Base-by-base conservation (phyloP, 1,284 basidiomycete genomes). In the Marasmius sp. region DNA sequence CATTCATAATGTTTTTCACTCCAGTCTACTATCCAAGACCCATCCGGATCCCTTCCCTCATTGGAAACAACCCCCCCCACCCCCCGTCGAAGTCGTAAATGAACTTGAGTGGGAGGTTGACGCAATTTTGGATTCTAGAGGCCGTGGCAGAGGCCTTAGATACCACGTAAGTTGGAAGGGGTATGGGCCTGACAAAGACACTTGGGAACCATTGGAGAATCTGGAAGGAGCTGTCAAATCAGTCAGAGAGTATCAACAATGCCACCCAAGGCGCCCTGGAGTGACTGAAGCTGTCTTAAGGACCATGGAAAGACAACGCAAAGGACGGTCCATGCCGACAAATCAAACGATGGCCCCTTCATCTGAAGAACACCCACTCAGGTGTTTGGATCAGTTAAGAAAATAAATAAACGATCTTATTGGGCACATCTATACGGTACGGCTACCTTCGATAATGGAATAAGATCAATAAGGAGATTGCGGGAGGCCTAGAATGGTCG, bases 81-180 rank as follows among this genome's bases (percentile, higher is more conserved):
- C 56, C 16, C 41, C 61, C 20, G 14, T 55, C 12, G 47, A 58
- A 18, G 34, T 54, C 36, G 27, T 37, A 37, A 48, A 16, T 33
- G 52, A 18, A 36, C 16, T 48, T 5, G 61, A 63, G 53, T 57
- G 60, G 48, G 64, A 67, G 36, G 69, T 72, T 0, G 68, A 72
- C 45, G 14, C 59, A 2, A 67, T 71, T 14, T 18, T 70, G 5
- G 64, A 72, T 60, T 62, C 58, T n/a, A n/a, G n/a, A n/a, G n/a
- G n/a, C n/a, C n/a, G n/a, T n/a, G n/a, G n/a, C n/a, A n/a, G n/a
- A n/a, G n/a, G n/a, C n/a, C n/a, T n/a, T n/a, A n/a, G n/a, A n/a
- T n/a, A n/a, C 39, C 16, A 41, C 16, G 39, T 41, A 9, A 41
- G 16, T 9, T 41, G 39, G 39, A 16, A 41, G 16, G 39, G 39